Percentiles rank a stretch among this genome's conserved stretches.
These are phyloP conservation scores for Aegilops bicornis DNA, from an alignment of 176 grass and related monocot species.

Conservation along the genomic window DNA sequence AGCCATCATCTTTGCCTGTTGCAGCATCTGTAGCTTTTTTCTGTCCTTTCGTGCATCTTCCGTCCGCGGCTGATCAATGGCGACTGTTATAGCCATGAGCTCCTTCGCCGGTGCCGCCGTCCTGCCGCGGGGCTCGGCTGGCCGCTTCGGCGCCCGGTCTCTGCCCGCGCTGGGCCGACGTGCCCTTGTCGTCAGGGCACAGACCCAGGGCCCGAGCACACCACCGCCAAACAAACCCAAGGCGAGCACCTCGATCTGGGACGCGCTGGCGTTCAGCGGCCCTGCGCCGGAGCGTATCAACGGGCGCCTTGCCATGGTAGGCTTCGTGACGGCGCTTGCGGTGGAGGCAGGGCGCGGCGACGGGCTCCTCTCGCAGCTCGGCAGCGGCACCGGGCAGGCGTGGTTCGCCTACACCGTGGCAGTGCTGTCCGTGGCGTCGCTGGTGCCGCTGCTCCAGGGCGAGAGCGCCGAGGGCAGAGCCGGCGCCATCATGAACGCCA, in stretches of 20 bases:
- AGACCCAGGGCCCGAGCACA: neutral
- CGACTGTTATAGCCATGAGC: neutral
- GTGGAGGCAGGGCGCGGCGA: constrained; percentile 45
- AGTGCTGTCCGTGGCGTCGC: constrained; percentile 47
- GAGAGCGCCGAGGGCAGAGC: constrained; percentile 33
- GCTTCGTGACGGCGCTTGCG: constrained; percentile 51
- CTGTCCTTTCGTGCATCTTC: too few species aligned
- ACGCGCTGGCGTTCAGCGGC: constrained; percentile 58
- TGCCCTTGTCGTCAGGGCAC: neutral
- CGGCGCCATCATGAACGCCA: constrained; percentile 33
- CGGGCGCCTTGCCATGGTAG: constrained; percentile 57
- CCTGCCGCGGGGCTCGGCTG: neutral
- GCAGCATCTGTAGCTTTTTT: too few species aligned
- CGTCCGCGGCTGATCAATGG: neutral
- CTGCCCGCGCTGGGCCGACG: neutral
- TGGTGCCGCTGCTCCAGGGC: constrained; percentile 56
- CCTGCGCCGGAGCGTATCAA: constrained; percentile 66
- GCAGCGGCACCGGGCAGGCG: constrained; percentile 29
- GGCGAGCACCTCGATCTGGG: constrained; percentile 16
- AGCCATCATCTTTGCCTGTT: too few species aligned
- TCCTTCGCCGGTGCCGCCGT: neutral
- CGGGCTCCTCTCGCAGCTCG: constrained; percentile 31
- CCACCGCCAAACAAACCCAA: neutral
- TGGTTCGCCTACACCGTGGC: constrained; percentile 42
- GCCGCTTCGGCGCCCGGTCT: neutral